Conservation (phyloP, 108 stramenopile genomes). For the Bacterosira constricta region DNA sequence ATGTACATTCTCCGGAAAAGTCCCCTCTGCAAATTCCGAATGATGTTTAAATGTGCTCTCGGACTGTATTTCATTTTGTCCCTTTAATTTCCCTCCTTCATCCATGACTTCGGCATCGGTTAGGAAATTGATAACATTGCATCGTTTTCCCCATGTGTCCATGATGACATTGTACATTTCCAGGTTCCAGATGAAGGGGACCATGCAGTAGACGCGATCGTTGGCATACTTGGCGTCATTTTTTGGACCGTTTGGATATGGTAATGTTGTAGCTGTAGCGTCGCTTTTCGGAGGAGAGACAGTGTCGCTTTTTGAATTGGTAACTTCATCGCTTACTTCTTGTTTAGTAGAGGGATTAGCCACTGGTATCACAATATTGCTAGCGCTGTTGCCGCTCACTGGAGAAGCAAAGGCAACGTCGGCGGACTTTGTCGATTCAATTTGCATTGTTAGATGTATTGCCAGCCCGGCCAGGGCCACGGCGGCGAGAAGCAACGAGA, state of each 20-base stretch:
- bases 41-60: neutral
- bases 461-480: neutral
- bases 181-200: slow-evolving; percentile 16
- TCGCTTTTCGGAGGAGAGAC: neutral
- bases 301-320: neutral
- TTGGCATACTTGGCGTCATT: slow-evolving; percentile 5
- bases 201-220: slow-evolving; percentile 26
- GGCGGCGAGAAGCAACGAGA: neutral
- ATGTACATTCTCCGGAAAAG: slow-evolving; percentile 25
- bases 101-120: slow-evolving; percentile 23
- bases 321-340: no score
- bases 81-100: neutral
- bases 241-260: neutral
- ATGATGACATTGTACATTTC: slow-evolving; percentile 25
- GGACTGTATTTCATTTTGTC: neutral
- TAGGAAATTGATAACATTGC: slow-evolving; percentile 32
- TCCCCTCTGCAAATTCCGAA: slow-evolving; percentile 20
- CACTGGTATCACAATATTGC: no score
- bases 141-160: slow-evolving; percentile 39
- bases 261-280: no score
- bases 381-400: no score
- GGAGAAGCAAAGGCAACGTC: neutral
- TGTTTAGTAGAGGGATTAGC: no score
- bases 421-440: neutral
- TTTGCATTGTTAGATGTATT: no score